Base-by-base conservation (phyloP, 2,329 filamentous ascomycete genomes). In the Alternaria sp. region DNA sequence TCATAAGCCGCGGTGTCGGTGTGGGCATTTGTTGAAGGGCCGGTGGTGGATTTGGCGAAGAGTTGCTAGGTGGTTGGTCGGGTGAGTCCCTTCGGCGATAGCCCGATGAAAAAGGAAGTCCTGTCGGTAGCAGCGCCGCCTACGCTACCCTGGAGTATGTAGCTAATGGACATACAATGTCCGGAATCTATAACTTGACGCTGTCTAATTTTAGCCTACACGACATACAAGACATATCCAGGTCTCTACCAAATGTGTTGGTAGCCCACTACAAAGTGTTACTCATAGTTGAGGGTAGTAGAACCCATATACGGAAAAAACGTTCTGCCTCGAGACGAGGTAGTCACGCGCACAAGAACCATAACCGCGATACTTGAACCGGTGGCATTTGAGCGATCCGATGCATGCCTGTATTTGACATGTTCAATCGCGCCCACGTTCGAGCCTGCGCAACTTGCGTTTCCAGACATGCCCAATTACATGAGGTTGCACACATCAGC, bases 401-500 rank as follows among this genome's bases (percentile, higher is more conserved):
- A 7, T 5, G 18, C 20, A 18, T 48, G 7, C 4, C 20, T 24
- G 5, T 8, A 11, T 14, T 22, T n/a, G 18, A 48, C 12, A 2
- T 4, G 1, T 34, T 2, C 18, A 48, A 34, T 34, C 2, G 18
- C 14, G 14, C 44, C 22, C 44, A 39, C 38, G n/a, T 39, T 39
- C 8, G 38, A 39, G n/a, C n/a, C n/a, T 20, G 18, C 3, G 36
- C n/a, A 39, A 20, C n/a, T n/a, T 39, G n/a, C 8, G n/a, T 9
- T n/a, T 48, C 7, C 6, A 34, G 7, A 36, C 20, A 48, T 24
- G 1, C 20, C 16, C 32, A 4, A 12, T 48, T 63, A 65, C 63
- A 65, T 65, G 7, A 54, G 12, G 36, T 7, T 28, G 18, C 63
- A 65, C 54, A 63, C 39, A 6, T 74, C 77, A 6, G 62, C 81